Percentiles rank a stretch among this genome's conserved stretches.
phyloP scores from a whole-genome alignment of 768 basidiomycete genomes.

The Russula vinacea region DNA sequence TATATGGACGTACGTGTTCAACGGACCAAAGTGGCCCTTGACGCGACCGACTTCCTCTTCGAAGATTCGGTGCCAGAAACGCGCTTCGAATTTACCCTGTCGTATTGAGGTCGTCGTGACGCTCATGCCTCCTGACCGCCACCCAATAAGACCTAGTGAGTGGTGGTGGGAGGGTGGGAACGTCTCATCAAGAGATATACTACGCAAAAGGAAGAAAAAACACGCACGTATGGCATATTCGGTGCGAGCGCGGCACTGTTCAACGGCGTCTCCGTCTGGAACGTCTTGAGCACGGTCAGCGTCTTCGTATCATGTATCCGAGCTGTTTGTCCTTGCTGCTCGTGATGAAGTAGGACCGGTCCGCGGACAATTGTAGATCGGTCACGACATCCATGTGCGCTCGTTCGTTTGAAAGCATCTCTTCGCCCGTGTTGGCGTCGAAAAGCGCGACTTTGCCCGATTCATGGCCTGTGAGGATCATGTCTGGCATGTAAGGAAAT shows the following conservation, averaged over 20 bases:
- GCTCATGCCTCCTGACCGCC: constrained; percentile 96
- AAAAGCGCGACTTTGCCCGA: constrained; percentile 93
- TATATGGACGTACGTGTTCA: constrained; percentile 76
- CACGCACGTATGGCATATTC: constrained; percentile 75
- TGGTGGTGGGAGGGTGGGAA: not conserved
- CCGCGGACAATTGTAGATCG: constrained; percentile 86
- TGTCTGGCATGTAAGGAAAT: constrained; percentile 72
- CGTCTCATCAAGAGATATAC: not conserved
- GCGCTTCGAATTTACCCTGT: constrained; percentile 96
- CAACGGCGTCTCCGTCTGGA: constrained; percentile 86
- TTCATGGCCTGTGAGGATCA: constrained; percentile 93
- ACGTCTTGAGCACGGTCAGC: constrained; percentile 89
- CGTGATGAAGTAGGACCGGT: constrained; percentile 93
- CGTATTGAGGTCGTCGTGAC: constrained; percentile 93
- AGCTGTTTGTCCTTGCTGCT: constrained; percentile 96
- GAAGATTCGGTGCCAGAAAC: constrained; percentile 97
- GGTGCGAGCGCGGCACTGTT: constrained; percentile 91
- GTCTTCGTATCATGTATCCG: constrained; percentile 90
- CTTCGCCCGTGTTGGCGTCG: constrained; percentile 83
- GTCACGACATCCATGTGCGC: constrained; percentile 86
- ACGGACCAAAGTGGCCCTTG: constrained; percentile 95
- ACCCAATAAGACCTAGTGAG: constrained; percentile 73
- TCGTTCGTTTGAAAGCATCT: constrained; percentile 77
- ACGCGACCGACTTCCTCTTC: constrained; percentile 97
- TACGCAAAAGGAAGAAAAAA: not conserved